Conservation (phyloP, 208 protist species). For the Histomonas meleagridis region DNA sequence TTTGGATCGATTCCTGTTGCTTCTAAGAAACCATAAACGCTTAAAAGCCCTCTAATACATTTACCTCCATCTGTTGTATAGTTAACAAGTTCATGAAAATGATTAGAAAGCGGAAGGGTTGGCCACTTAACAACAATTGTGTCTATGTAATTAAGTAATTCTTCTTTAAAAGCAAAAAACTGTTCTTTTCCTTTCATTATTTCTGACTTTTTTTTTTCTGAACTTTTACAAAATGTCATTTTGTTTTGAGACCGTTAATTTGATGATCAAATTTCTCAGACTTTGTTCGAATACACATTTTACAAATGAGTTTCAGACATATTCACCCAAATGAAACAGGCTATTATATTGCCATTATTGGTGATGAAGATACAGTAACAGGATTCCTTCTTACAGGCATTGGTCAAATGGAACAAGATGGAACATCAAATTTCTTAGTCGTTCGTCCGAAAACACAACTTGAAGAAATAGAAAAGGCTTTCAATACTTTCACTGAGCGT, state of each 20-base stretch:
- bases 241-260: too few relatives aligned
- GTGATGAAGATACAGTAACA: constrained; percentile 40
- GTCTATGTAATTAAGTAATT: not conserved
- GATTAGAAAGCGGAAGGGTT: not conserved
- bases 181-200: not conserved
- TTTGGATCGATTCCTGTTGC: not conserved
- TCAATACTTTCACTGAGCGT: constrained; percentile 17
- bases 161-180: not conserved
- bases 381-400: constrained; percentile 37
- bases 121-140: not conserved
- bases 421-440: constrained; percentile 3
- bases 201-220: too few relatives aligned
- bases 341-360: constrained; percentile 26
- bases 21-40: not conserved
- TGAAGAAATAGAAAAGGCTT: constrained; percentile 37
- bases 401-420: constrained; percentile 24
- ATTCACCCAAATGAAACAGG: not conserved
- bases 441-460: not conserved
- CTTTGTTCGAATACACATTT: too few relatives aligned
- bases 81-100: not conserved
- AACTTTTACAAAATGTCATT: too few relatives aligned
- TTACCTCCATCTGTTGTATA: constrained; percentile 13
- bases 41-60: not conserved
- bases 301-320: constrained; percentile 17
- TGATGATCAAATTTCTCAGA: too few relatives aligned